These are phyloP conservation scores for Ligustrum vulgare DNA, from an alignment of 257 asterid species.

Conservation along the genomic window DNA sequence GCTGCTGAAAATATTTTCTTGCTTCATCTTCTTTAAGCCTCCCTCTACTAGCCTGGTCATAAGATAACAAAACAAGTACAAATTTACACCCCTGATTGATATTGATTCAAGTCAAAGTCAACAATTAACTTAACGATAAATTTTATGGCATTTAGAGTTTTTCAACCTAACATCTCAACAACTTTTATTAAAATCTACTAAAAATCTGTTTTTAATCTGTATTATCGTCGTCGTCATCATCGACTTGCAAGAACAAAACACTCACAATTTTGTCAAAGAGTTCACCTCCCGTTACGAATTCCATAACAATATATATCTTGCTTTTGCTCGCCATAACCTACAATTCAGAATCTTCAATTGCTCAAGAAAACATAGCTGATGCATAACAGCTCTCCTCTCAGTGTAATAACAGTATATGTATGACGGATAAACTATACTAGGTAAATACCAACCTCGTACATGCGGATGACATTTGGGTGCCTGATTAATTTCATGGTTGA, in stretches of 20 bases:
- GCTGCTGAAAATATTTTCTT: slow-evolving; percentile 90
- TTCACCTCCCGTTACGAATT: slow-evolving; percentile 96
- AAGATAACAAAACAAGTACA: slow-evolving; percentile 20
- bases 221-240: not conserved
- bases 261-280: slow-evolving; percentile 90
- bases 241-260: not conserved
- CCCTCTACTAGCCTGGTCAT: slow-evolving; percentile 69
- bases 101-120: too few species aligned
- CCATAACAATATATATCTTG: slow-evolving; percentile 88
- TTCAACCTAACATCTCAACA: too few species aligned
- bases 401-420: not conserved
- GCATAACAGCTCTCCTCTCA: not conserved
- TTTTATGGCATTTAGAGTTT: too few species aligned
- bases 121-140: too few species aligned
- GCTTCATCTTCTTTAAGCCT: slow-evolving; percentile 98
- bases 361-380: slow-evolving; percentile 20
- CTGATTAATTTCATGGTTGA: slow-evolving; percentile 90
- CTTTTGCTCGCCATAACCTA: slow-evolving; percentile 99
- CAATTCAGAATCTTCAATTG: slow-evolving; percentile 26
- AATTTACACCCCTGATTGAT: too few species aligned
- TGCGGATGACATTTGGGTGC: slow-evolving; percentile 92
- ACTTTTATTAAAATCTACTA: too few species aligned
- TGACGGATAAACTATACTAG: not conserved
- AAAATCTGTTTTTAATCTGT: too few species aligned
- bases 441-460: slow-evolving; percentile 70